phyloP scores from a whole-genome alignment of 2,329 filamentous ascomycete species.

The Fusarium sp. region DNA sequence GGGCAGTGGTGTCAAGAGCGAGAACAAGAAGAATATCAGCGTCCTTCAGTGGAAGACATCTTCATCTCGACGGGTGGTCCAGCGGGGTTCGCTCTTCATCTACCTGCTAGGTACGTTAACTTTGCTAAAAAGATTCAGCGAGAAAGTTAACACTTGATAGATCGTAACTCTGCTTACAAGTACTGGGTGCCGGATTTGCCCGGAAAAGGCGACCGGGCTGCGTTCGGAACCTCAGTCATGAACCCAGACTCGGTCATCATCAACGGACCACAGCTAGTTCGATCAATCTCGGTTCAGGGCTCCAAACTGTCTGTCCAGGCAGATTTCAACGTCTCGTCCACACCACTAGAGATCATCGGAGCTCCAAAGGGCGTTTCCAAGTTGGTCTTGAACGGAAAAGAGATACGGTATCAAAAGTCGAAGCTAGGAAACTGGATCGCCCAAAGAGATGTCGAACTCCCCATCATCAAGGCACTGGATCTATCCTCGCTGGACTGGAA shows the following conservation, averaged over 20 bases:
- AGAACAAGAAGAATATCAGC: conserved; percentile 24
- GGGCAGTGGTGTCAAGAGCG: conserved; percentile 45
- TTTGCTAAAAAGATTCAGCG: rapidly evolving
- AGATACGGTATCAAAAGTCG: conserved; percentile 50
- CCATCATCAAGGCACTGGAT: conserved; percentile 63
- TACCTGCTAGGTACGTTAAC: conserved; percentile 49
- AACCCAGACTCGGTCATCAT: conserved; percentile 57
- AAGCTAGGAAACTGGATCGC: conserved; percentile 61
- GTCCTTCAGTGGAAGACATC: conserved; percentile 49
- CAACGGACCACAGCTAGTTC: conserved; percentile 73
- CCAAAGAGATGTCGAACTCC: conserved; percentile 64
- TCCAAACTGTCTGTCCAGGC: conserved; percentile 72
- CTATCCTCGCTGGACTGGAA: conserved; percentile 74
- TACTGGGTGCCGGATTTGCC: conserved; percentile 74
- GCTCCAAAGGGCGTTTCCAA: conserved; percentile 62
- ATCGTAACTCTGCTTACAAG: conserved; percentile 74
- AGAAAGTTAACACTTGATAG: conserved; percentile 47
- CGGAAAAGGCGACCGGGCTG: conserved; percentile 37
- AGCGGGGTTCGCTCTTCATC: conserved; percentile 56
- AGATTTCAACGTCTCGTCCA: conserved; percentile 76
- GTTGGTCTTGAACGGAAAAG: conserved; percentile 57
- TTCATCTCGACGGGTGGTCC: conserved; percentile 44
- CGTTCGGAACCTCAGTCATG: conserved; percentile 52
- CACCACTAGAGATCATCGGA: conserved; percentile 75
- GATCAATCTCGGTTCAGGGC: conserved; percentile 67